phyloP scores from a whole-genome alignment of 495 filamentous ascomycete species.

The Terfezia claveryi region DNA sequence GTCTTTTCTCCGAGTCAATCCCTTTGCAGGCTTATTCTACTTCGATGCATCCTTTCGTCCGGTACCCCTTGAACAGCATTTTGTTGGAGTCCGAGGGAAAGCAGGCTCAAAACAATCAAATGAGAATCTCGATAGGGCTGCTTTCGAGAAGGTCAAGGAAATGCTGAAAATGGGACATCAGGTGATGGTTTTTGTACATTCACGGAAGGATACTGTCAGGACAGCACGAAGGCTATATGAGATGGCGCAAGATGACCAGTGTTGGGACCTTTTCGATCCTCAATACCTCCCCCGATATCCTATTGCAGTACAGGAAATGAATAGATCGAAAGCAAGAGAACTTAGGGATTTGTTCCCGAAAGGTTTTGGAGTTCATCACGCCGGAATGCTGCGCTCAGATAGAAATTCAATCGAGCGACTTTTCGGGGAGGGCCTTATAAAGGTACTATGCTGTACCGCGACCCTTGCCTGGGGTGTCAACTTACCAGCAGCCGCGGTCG shows the following conservation, averaged over 20 bases:
- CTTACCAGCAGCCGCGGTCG: conserved; percentile 83
- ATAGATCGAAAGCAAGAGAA: conserved; percentile 58
- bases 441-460: conserved; percentile 93
- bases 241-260: conserved; percentile 60
- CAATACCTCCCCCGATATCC: conserved; percentile 45
- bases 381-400: conserved; percentile 81
- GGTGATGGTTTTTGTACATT: conserved; percentile 98
- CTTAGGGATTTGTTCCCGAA: conserved; percentile 71
- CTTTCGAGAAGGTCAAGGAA: conserved; percentile 84
- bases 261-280: conserved; percentile 63
- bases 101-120: conserved; percentile 49
- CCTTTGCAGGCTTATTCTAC: conserved; percentile 81
- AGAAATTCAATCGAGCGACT: conserved; percentile 80
- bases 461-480: conserved; percentile 99
- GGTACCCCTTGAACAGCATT: conserved; percentile 92
- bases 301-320: conserved; percentile 56
- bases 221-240: conserved; percentile 71
- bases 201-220: conserved; percentile 73
- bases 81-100: conserved; percentile 89
- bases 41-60: conserved; percentile 92
- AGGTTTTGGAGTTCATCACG: conserved; percentile 87
- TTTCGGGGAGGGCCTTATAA: conserved; percentile 71
- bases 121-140: conserved; percentile 66
- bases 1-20: conserved; percentile 90
- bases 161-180: conserved; percentile 81